phyloP scores from a whole-genome alignment of 768 basidiomycete species.

The Glaciozyma antarctica region DNA sequence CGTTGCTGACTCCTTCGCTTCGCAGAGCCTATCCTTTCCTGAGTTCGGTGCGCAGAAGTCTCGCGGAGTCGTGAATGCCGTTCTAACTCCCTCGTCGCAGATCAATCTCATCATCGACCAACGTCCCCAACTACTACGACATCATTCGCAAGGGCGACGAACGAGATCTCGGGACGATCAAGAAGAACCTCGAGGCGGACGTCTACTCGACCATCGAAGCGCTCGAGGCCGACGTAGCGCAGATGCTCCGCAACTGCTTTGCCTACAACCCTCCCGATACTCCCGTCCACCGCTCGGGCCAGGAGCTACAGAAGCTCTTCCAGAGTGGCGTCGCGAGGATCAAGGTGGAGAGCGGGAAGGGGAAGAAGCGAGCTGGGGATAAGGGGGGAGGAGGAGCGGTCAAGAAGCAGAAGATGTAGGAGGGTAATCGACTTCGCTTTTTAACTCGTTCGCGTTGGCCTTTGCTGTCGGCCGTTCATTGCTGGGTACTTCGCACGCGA shows the following conservation, averaged over 20 bases:
- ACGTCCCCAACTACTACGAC: constrained; percentile 80
- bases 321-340: constrained; percentile 14
- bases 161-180: constrained; percentile 74
- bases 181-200: constrained; percentile 67
- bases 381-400: neutral
- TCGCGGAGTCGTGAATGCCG: neutral
- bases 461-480: too few species aligned
- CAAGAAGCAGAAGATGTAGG: neutral
- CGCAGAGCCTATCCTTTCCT: neutral
- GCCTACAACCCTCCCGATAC: constrained; percentile 61
- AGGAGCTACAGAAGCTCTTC: constrained; percentile 21
- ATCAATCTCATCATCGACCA: constrained; percentile 53
- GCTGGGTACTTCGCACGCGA: too few species aligned
- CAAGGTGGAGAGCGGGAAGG: constrained; percentile 1
- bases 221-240: constrained; percentile 72
- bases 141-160: constrained; percentile 76
- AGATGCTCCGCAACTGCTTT: constrained; percentile 82
- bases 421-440: neutral
- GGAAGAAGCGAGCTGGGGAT: neutral
- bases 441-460: too few species aligned
- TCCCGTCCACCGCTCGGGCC: constrained; percentile 17
- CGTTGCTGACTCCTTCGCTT: too few species aligned
- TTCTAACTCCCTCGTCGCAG: constrained; percentile 50
- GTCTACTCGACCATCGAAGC: constrained; percentile 68
- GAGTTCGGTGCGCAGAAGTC: neutral